These are phyloP conservation scores for Keithomyces neogunnii DNA, from an alignment of 2,329 filamentous ascomycete genomes.

Conservation along the genomic window DNA sequence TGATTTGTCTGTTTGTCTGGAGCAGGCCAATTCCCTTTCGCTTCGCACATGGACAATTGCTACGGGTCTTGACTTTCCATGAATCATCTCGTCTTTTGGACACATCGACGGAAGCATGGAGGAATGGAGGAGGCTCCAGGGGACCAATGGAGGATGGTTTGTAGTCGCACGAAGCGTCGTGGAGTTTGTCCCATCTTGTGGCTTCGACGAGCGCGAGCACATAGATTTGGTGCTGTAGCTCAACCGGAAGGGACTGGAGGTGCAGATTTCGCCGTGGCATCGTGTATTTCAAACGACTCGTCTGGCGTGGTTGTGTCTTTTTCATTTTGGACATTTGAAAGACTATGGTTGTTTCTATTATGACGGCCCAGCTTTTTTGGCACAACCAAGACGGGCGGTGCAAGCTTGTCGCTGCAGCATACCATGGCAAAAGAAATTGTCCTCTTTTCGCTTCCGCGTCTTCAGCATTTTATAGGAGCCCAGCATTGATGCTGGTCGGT, in stretches of 20 bases:
- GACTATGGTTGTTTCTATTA: no score
- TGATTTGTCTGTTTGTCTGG: not conserved
- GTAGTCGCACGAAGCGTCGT: not conserved
- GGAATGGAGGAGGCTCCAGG: not conserved
- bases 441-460: no score
- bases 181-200: not conserved
- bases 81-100: not conserved
- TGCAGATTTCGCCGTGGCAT: not conserved
- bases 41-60: not conserved
- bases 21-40: slow-evolving; percentile 1
- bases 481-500: no score
- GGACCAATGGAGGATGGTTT: not conserved
- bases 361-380: no score
- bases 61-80: not conserved
- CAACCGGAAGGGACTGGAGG: not conserved
- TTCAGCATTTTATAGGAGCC: no score
- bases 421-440: no score
- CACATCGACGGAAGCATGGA: not conserved
- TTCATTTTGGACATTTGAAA: no score
- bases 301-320: no score
- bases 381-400: no score
- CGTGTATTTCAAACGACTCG: no score
- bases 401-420: no score
- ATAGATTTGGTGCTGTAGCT: not conserved
- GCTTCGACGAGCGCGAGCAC: slow-evolving; percentile 1